phyloP scores from a whole-genome alignment of 768 basidiomycete species.

The Xerocomellus chrysenteron region DNA sequence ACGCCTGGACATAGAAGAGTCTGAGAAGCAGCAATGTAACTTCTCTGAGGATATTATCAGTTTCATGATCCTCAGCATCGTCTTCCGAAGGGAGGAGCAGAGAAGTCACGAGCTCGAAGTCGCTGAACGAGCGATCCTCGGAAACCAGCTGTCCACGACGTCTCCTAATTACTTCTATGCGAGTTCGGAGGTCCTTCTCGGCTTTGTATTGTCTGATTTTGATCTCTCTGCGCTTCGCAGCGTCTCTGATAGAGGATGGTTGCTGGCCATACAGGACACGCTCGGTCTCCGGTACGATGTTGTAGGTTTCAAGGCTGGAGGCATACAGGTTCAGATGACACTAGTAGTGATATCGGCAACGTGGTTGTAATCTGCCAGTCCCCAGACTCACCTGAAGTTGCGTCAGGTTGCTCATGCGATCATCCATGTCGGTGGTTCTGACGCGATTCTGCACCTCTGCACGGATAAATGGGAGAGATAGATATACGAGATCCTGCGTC shows the following conservation, averaged over 20 bases:
- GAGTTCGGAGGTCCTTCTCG: conserved; percentile 74
- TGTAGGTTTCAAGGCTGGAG: conserved; percentile 58
- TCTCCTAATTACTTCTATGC: conserved; percentile 63
- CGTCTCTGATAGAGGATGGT: conserved; percentile 53
- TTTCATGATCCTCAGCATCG: conserved; percentile 54
- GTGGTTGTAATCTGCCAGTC: conserved; percentile 1
- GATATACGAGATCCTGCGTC: conserved; percentile 71
- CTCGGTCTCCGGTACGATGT: conserved; percentile 62
- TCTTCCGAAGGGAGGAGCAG: conserved; percentile 46
- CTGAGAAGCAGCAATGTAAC: conserved; percentile 69
- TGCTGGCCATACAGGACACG: conserved; percentile 52
- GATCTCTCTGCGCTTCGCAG: conserved; percentile 70
- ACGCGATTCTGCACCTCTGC: conserved; percentile 66
- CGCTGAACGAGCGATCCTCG: conserved; percentile 38
- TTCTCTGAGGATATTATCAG: conserved; percentile 66
- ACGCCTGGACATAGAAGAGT: conserved; percentile 67
- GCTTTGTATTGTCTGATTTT: conserved; percentile 91
- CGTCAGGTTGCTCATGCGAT: conserved; percentile 55
- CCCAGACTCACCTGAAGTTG: conserved; percentile 54
- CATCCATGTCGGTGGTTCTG: conserved; percentile 52
- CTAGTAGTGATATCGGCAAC: conserved; percentile 34
- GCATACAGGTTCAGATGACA: conserved; percentile 48
- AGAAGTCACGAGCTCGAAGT: conserved; percentile 64
- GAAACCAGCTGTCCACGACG: conserved; percentile 44
- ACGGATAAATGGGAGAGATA: conserved; percentile 66